A percentile compares a stretch with the other conserved stretches of the same genome.
Evolutionary conservation across 1,284 basidiomycete species (phyloP).

Genomic region (Cryptococcus sp.): DNA sequence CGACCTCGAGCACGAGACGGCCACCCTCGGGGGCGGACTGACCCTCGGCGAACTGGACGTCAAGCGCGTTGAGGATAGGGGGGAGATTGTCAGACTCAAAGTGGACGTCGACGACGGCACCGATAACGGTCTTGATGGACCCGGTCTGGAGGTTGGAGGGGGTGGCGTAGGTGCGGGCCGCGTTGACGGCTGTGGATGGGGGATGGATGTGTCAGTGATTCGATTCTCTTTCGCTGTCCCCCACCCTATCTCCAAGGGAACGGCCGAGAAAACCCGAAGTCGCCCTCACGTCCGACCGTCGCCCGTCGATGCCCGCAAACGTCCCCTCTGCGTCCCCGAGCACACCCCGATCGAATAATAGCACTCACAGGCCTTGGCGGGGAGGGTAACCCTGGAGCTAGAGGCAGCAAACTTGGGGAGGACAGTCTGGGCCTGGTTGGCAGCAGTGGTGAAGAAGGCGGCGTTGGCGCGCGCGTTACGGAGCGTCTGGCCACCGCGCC

Average conservation of each 20-base stretch:
- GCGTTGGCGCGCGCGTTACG: constrained; percentile 45
- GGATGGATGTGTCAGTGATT: not conserved
- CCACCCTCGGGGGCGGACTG: constrained; percentile 58
- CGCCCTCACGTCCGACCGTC: constrained; percentile 1
- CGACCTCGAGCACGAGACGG: constrained; percentile 92
- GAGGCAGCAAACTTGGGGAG: constrained; percentile 36
- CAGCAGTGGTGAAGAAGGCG: constrained; percentile 48
- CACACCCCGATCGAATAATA: not conserved
- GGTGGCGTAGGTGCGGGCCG: constrained; percentile 79
- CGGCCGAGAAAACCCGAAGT: constrained; percentile 15
- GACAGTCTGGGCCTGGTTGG: constrained; percentile 36
- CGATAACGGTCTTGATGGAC: constrained; percentile 88
- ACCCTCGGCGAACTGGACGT: constrained; percentile 76
- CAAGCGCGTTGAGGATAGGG: constrained; percentile 95
- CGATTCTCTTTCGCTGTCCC: not conserved
- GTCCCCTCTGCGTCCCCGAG: not conserved
- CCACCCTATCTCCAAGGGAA: not conserved
- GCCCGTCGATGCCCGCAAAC: not conserved
- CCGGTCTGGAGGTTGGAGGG: constrained; percentile 71
- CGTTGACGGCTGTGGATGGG: constrained; percentile 20
- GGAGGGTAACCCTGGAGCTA: constrained; percentile 25
- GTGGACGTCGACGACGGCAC: constrained; percentile 99
- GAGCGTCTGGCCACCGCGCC: constrained; percentile 40
- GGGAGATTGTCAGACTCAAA: constrained; percentile 87
- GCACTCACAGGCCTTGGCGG: constrained; percentile 36